Evolutionary conservation across 257 asterid species (phyloP).

Genomic region (Primulina eburnea): DNA sequence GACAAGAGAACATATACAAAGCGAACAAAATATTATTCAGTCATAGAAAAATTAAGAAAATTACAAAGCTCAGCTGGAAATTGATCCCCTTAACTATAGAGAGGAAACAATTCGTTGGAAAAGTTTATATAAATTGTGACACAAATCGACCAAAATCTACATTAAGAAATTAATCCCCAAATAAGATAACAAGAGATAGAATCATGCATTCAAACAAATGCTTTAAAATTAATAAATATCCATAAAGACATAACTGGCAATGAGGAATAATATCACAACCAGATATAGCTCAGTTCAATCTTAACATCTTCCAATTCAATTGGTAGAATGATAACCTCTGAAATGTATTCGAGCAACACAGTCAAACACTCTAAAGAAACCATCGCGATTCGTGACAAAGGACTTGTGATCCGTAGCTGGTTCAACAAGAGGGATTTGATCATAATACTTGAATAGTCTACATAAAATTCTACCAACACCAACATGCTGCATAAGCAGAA

Average conservation of each 20-base stretch:
- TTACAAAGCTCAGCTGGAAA: background rate
- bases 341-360: background rate
- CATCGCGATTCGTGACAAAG: no score
- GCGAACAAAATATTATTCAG: background rate
- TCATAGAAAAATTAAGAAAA: background rate
- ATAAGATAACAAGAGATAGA: background rate
- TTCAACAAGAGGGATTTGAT: background rate
- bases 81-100: background rate
- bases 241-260: background rate
- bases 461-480: background rate
- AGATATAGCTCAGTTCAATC: background rate
- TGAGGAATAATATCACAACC: background rate
- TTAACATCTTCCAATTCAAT: background rate
- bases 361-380: constrained; percentile 4
- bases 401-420: background rate
- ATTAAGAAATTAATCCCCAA: background rate
- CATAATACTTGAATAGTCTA: background rate
- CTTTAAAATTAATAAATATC: background rate
- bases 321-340: constrained; percentile 7
- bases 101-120: background rate
- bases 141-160: background rate
- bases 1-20: background rate
- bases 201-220: background rate
- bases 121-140: background rate
- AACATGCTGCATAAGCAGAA: constrained; percentile 17